These are phyloP conservation scores for Apiospora aurea DNA, from an alignment of 2,329 filamentous ascomycete species.

Conservation along the genomic window DNA sequence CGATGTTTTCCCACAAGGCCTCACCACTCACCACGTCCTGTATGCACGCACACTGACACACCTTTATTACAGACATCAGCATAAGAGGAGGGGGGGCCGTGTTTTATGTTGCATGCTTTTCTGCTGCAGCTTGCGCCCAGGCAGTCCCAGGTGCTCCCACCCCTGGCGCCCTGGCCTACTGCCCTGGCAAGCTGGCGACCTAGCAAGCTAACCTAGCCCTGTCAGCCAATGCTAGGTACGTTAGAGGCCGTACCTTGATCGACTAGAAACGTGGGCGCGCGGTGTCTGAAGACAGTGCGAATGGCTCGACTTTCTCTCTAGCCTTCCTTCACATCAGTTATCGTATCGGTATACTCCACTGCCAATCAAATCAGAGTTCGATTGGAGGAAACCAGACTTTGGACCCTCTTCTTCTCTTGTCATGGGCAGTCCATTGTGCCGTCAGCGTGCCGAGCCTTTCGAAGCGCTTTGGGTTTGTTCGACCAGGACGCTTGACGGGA, in stretches of 20 bases:
- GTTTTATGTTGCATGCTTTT: slow-evolving; percentile 7
- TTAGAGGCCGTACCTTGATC: slow-evolving; percentile 3
- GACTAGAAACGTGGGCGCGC: slow-evolving; percentile 6
- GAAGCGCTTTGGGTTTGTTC: slow-evolving; percentile 18
- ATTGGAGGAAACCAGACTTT: slow-evolving; percentile 13
- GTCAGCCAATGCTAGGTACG: slow-evolving; percentile 19
- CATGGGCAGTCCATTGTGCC: slow-evolving; percentile 13
- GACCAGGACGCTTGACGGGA: slow-evolving; percentile 13
- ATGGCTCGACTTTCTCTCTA: neutral
- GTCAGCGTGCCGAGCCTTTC: slow-evolving; percentile 21
- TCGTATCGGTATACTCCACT: slow-evolving; percentile 13
- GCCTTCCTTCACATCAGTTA: neutral
- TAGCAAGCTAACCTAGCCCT: neutral
- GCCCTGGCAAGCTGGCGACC: neutral
- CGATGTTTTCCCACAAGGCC: neutral
- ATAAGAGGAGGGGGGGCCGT: slow-evolving; percentile 6
- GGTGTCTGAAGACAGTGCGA: slow-evolving; percentile 12
- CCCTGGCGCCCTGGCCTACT: neutral
- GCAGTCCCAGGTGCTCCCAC: neutral
- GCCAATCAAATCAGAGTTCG: slow-evolving; percentile 15
- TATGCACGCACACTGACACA: slow-evolving; percentile 12
- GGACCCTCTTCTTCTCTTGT: neutral
- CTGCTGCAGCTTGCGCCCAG: slow-evolving; percentile 2
- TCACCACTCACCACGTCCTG: neutral
- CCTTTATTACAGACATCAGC: neutral